Evolutionary conservation across 768 basidiomycete genomes (phyloP), one percentile per base, ranked within the genome.

Genomic region (Tylopilus vinaceipallidus): DNA sequence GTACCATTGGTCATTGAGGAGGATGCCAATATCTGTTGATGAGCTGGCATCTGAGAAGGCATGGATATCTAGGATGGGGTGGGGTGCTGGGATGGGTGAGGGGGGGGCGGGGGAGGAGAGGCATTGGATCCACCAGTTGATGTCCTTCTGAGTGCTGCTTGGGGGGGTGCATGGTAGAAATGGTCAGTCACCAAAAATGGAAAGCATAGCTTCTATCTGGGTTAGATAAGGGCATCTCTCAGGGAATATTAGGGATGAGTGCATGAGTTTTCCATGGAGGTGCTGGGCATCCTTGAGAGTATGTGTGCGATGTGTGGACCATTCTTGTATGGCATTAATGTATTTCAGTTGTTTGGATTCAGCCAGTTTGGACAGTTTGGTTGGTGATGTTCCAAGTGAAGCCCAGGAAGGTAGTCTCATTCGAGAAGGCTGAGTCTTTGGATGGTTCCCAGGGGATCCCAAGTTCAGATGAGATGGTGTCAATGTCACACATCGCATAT

Each of bases 301-400:
- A 19, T 47, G 46, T 1, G 37, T 38, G 3, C n/a, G 16, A 4
- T 6, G 19, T 9, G 17, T 3, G 8, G 2, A 11, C 35, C 35
- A 36, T 4, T 32, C 14, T 10, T 8, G 6, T 14, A 47, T 5
- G 12, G 35, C 30, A 0, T 3, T 17, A 11, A 34, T 1, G 12
- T 47, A 47, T 40, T 47, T 47, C 0, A 14, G 8, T 1, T 3
- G 13, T 3, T 47, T 47, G 3, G 23, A 2, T 10, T 47, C n/a
- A 0, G 30, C 11, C 0, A 47, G 46, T n/a, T 3, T 1, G 3
- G 1, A 47, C 30, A 0, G n/a, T 33, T 3, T 2, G 6, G 0
- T 47, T 2, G 2, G 16, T 0, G 1, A 47, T 17, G n/a, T 47
- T 6, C 38, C 38, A 47, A 3, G 3, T 19, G 4, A 47, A 7